phyloP scores from a whole-genome alignment of 441 rosid genomes.

The Corymbia citriodora region DNA sequence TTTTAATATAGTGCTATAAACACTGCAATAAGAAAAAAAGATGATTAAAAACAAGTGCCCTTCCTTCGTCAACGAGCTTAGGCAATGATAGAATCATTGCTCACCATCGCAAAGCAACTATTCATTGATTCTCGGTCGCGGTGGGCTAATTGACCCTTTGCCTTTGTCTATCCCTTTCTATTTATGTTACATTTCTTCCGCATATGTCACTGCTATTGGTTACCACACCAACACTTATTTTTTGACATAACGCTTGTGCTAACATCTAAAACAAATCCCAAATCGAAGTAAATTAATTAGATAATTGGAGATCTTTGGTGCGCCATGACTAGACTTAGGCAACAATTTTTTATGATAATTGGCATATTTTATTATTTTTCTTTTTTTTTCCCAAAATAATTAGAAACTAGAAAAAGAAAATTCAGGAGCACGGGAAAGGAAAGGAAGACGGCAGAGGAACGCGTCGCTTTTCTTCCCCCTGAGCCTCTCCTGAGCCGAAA shows the following conservation, averaged over 20 bases:
- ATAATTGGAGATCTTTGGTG: not conserved
- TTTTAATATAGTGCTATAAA: rapidly evolving
- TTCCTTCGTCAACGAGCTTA: not conserved
- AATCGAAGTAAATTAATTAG: not conserved
- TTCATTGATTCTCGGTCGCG: rapidly evolving
- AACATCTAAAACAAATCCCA: rapidly evolving
- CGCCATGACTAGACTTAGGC: not conserved
- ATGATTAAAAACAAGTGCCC: not conserved
- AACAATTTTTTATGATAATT: not conserved
- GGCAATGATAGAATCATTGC: not conserved
- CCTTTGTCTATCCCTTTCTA: not conserved
- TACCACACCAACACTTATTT: not conserved
- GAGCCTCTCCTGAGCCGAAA: not conserved
- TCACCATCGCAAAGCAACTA: not conserved
- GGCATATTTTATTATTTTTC: not conserved
- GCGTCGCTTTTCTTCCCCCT: not conserved
- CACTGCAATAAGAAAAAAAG: rapidly evolving
- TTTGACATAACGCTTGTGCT: rapidly evolving
- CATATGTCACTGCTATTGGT: not conserved
- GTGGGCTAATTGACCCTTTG: rapidly evolving
- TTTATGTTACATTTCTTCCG: rapidly evolving
- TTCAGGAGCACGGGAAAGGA: not conserved
- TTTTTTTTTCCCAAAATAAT: not conserved
- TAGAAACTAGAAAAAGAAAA: not conserved
- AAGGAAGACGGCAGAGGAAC: not conserved